phyloP scores from a whole-genome alignment of 192 early-diverging fungal genomes.

The Geosiphon pyriformis region DNA sequence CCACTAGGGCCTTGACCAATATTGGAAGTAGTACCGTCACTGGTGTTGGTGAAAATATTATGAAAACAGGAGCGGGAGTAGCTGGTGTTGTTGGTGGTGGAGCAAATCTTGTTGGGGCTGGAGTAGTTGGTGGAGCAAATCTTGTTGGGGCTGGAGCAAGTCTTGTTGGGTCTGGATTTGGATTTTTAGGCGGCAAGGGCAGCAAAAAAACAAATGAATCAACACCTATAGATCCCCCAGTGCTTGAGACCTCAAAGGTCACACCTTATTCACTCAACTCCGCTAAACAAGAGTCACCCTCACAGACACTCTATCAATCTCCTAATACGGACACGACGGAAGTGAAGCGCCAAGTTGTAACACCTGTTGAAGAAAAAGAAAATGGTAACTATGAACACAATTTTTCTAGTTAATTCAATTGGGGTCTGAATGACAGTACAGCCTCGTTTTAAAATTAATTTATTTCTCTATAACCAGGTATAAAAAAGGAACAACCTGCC shows the following conservation, averaged over 20 bases:
- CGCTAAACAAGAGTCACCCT: background rate
- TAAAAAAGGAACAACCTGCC: no score
- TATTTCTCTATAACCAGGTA: no score
- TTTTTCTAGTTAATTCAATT: no score
- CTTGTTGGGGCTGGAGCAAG: slow-evolving; percentile 22
- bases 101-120: slow-evolving; percentile 26
- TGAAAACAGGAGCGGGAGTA: slow-evolving; percentile 34
- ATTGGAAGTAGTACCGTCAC: slow-evolving; percentile 55
- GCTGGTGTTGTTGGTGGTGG: slow-evolving; percentile 34
- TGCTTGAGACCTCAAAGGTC: background rate
- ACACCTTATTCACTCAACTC: background rate
- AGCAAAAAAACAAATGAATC: slow-evolving; percentile 33
- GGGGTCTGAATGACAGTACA: no score
- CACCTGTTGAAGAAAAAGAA: background rate
- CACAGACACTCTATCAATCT: background rate
- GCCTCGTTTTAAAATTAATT: no score
- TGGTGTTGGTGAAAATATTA: slow-evolving; percentile 50
- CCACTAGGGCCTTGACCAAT: slow-evolving; percentile 47
- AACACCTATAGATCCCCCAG: background rate
- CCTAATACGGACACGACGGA: background rate
- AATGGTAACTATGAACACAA: no score
- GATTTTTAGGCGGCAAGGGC: slow-evolving; percentile 29
- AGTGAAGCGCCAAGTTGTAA: background rate
- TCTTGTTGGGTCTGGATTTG: slow-evolving; percentile 32
- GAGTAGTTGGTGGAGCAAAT: slow-evolving; percentile 23